Conservation (phyloP, 2,329 filamentous ascomycete genomes). For the Blastomyces gilchristii region DNA sequence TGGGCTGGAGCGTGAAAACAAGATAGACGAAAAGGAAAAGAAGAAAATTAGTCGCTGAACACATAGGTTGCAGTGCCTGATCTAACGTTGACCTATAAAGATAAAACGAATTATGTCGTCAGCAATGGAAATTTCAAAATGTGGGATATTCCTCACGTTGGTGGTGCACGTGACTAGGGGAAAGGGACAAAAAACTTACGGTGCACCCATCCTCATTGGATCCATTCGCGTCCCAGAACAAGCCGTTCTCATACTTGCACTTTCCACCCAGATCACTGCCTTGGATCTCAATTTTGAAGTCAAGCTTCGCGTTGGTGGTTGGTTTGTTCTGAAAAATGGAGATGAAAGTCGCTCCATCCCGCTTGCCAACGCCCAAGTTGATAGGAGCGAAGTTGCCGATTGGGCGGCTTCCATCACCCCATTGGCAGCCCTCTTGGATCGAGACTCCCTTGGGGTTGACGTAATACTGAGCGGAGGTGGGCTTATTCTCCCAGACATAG, state of each 20-base stretch:
- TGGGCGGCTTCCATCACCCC: conserved; percentile 52
- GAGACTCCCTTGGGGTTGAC: conserved; percentile 70
- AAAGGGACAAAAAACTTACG: conserved; percentile 46
- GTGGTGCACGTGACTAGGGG: not conserved
- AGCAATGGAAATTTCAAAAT: not conserved
- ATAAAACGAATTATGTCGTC: not conserved
- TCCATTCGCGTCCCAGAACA: conserved; percentile 46
- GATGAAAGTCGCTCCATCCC: conserved; percentile 60
- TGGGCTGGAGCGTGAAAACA: not conserved
- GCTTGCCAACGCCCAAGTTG: conserved; percentile 72
- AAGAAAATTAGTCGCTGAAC: not conserved
- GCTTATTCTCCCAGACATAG: conserved; percentile 64
- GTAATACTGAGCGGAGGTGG: conserved; percentile 91
- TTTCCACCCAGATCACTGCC: conserved; percentile 51
- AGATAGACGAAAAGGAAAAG: not conserved
- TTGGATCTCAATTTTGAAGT: conserved; percentile 68
- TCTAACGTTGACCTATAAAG: not conserved
- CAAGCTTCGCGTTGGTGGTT: conserved; percentile 57
- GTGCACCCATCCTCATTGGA: conserved; percentile 60
- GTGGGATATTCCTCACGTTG: not conserved
- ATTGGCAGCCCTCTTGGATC: conserved; percentile 61
- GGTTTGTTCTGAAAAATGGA: conserved; percentile 78
- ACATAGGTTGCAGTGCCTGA: not conserved
- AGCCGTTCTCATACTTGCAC: conserved; percentile 58
- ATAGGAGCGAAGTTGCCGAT: conserved; percentile 78